Conservation (phyloP, 2,329 filamentous ascomycete species). For the Fusarium vanettenii region DNA sequence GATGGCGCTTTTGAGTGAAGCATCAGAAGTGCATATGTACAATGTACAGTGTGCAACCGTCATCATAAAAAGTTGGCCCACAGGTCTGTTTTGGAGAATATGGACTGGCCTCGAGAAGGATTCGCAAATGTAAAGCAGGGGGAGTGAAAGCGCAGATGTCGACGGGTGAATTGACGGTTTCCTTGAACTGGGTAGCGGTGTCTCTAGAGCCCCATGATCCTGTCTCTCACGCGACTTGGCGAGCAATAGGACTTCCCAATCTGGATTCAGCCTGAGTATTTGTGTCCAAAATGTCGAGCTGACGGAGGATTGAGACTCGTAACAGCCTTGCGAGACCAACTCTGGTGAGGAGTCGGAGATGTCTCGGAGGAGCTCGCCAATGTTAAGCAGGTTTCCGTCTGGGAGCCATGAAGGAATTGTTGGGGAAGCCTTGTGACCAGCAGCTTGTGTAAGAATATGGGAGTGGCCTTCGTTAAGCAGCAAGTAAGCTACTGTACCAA, state of each 20-base stretch:
- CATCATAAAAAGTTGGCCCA: not conserved
- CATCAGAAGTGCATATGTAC: not conserved
- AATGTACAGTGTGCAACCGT: not conserved
- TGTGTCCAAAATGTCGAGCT: not conserved
- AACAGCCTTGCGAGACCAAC: too few relatives aligned
- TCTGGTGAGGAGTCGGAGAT: too few relatives aligned
- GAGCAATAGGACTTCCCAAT: too few relatives aligned
- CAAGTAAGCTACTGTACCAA: not conserved
- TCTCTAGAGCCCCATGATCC: too few relatives aligned
- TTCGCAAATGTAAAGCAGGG: not conserved
- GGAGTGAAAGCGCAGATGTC: too few relatives aligned
- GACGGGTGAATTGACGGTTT: too few relatives aligned
- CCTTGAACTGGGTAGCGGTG: too few relatives aligned
- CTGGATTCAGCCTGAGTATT: too few relatives aligned
- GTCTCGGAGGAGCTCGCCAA: not conserved
- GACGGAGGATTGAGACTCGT: too few relatives aligned
- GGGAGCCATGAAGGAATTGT: not conserved
- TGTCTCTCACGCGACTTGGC: too few relatives aligned
- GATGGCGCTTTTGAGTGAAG: not conserved
- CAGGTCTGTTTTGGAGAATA: not conserved
- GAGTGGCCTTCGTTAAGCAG: not conserved
- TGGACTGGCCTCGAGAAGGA: not conserved
- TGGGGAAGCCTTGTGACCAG: not conserved
- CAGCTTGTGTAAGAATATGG: not conserved
- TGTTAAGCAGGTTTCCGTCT: not conserved